Conservation (phyloP, 2,329 filamentous ascomycete species). For the Venturia oleaginea region DNA sequence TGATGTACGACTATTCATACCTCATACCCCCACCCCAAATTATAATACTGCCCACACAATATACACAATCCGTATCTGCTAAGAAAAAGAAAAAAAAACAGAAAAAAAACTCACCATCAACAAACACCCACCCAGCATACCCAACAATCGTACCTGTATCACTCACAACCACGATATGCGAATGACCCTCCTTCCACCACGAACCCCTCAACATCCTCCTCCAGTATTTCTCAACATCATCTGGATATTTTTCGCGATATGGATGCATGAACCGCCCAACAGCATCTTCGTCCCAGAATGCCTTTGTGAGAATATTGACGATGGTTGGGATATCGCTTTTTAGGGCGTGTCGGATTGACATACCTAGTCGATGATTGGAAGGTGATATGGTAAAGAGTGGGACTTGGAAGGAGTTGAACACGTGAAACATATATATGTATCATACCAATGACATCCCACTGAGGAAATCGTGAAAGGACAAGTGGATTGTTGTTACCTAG, state of each 20-base stretch:
- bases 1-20: not conserved
- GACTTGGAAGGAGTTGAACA: not conserved
- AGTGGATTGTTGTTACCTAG: no score
- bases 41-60: no score
- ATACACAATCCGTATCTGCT: not conserved
- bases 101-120: not conserved
- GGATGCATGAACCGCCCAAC: slow-evolving; percentile 24
- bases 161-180: slow-evolving; percentile 15
- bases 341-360: slow-evolving; percentile 20
- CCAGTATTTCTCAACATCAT: slow-evolving; percentile 22
- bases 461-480: no score
- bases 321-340: slow-evolving; percentile 19
- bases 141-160: not conserved
- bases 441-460: no score
- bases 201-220: slow-evolving; percentile 17
- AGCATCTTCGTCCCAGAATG: slow-evolving; percentile 26
- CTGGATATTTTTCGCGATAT: slow-evolving; percentile 20
- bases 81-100: not conserved
- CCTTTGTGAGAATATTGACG: slow-evolving; percentile 17
- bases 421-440: no score
- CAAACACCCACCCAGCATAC: not conserved
- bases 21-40: no score
- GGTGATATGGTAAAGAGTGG: not conserved
- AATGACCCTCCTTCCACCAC: slow-evolving; percentile 17
- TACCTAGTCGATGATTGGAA: not conserved